Conservation (phyloP, 1,284 basidiomycete genomes). For the Cryptococcus sp. region DNA sequence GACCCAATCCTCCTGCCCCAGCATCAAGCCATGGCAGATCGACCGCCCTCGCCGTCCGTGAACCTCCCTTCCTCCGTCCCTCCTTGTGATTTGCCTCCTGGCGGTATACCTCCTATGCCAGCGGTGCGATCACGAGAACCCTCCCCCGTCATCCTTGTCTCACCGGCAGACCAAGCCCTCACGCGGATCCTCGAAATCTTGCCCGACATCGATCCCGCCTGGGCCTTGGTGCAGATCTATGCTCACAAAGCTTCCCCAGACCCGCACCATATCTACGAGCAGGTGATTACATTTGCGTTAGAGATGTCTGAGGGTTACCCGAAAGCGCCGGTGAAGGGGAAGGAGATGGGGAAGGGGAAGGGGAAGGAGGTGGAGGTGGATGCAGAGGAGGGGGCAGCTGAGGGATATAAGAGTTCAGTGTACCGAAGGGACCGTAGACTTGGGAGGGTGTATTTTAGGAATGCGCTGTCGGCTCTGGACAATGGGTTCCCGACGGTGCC, state of each 20-base stretch:
- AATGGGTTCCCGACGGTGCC: constrained; percentile 26
- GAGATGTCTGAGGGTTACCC: constrained; percentile 37
- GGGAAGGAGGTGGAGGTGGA: constrained; percentile 4
- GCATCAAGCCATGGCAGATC: background rate
- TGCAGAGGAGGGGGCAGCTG: constrained; percentile 9
- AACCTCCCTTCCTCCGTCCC: too few relatives aligned
- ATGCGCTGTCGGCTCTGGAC: constrained; percentile 19
- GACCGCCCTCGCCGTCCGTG: background rate
- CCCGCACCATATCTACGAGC: background rate
- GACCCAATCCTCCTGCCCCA: background rate
- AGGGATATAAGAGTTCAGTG: constrained; percentile 16
- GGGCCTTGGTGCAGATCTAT: constrained; percentile 18
- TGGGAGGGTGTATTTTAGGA: constrained; percentile 21
- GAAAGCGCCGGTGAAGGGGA: constrained; percentile 3
- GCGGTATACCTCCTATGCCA: background rate
- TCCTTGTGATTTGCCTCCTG: too few relatives aligned
- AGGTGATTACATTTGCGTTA: constrained; percentile 24
- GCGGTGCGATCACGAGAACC: background rate
- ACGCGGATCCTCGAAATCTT: constrained; percentile 38
- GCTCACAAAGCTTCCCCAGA: constrained; percentile 3
- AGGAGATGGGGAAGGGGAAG: constrained; percentile 9
- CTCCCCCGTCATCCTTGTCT: background rate
- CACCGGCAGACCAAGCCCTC: constrained; percentile 20
- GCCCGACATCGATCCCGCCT: constrained; percentile 35
- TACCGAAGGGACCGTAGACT: constrained; percentile 24